Evolutionary conservation across 495 filamentous ascomycete genomes (phyloP), one percentile per base, ranked within the genome.

Genomic region (Hypoxylon crocopeplum): DNA sequence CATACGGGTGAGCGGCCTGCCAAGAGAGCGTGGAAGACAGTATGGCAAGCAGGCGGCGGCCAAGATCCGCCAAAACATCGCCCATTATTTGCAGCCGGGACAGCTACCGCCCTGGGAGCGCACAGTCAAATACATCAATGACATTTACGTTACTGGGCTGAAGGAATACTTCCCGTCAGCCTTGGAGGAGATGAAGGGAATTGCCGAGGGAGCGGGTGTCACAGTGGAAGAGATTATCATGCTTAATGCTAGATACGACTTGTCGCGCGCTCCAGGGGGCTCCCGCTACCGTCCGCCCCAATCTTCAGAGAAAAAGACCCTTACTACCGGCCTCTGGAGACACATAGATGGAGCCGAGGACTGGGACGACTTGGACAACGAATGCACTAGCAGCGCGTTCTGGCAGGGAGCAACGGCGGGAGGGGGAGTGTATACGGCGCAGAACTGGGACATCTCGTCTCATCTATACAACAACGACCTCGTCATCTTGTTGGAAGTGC

Each of bases 381-480:
- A 63, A 48, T 63, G 59, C 24, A 63, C 59, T 3, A 63, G 59
- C 24, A 50, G 37, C 29, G 41, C 46, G 22, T 63, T 63, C 52
- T 37, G 29, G 32, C 8, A 37, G 15, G 19, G 20, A 16, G 19
- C 61, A 7, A 68, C 64, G 5, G 36, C 19, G 7, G 24, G 38
- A 20, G 57, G 69, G 8, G 51, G 57, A 41, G 53, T 55, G 1
- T 51, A 65, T 21, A 60, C 44, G 12, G 45, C 48, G n/a, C 69
- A 72, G 37, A 72, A 72, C 41, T 72, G 67, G 69, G 69, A 72
- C 40, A 72, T 69, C 51, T 67, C 60, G 11, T 33, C 54, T 19
- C 60, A 53, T 30, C 57, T 72, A 12, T 65, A 39, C 10, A 37
- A 41, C 15, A 48, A 57, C 19, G 64, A 72, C 32, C 20, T 44